Base-by-base conservation (phyloP, 2,329 filamentous ascomycete genomes). In the Ploettnerulaceae sp. region DNA sequence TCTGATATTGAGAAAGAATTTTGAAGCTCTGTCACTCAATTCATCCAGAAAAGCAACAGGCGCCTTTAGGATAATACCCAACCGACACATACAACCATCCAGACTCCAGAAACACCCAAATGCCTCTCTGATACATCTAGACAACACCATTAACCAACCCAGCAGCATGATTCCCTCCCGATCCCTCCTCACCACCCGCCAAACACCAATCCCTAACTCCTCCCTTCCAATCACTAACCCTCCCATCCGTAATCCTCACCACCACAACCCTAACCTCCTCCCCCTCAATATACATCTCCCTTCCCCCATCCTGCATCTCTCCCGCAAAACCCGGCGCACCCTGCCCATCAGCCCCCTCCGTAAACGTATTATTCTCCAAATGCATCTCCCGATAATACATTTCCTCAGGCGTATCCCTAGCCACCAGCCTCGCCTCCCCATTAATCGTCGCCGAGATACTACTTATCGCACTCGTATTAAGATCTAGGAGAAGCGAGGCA, bases 151-250 rank as follows among this genome's bases (percentile, higher is more conserved):
- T 63, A 8, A 60, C 49, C 47, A 62, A 29, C n/a, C 39, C 33
- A 7, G 22, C 29, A 31, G 21, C 25, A 44, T 48, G 29, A 41
- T 48, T 51, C 24, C 36, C 43, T n/a, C 28, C 39, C 7, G 7
- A 40, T 12, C 15, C 41, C 22, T 29, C 39, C 18, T 25, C 20
- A 3, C 21, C 44, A 20, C 31, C 40, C 3, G 15, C 44, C 51
- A 65, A 54, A 44, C 50, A 63, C 79, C 81, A 97, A 64, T 97
- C 91, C 59, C 85, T 80, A 4, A 97, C 89, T 11, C 82, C 80
- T n/a, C 93, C 91, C 71, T 95, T 95, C 86, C 86, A 95, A 66
- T 95, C 93, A 55, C 86, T 89, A 59, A 94, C 94, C 60, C 89
- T 77, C 38, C 93, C 89, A 63, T 90, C 87, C 59, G 76, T 78